Base-by-base conservation (phyloP, 2,329 filamentous ascomycete species). In the Trichoderma gracile region DNA sequence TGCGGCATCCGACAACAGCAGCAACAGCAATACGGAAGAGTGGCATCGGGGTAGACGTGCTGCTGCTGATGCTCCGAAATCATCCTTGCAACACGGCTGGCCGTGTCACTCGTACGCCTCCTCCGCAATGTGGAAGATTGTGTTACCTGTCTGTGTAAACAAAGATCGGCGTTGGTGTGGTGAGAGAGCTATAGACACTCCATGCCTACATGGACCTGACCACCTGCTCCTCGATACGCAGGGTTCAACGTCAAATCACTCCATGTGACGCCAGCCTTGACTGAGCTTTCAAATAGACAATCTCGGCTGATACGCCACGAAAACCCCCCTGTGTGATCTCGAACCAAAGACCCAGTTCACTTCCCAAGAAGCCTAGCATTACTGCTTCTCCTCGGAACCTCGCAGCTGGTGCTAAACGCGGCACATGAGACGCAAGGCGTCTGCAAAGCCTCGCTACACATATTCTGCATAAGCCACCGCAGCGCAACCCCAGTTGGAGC, bases 401-500 rank as follows among this genome's bases (percentile, higher is more conserved):
- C 49, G 14, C 33, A 42, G 52, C 38, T 25, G 56, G 15, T 21
- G 40, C 30, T 15, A 8, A 8, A 49, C n/a, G 17, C 19, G 30
- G 30, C n/a, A 17, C 19, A 19, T 30, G 25, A 45, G 25, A 9
- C 25, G 23, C 12, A 52, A 25, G 27, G 57, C n/a, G 23, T 33
- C 57, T 43, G 57, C 30, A 25, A 30, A 43, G 23, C 42, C 38
- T 60, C 38, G 47, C 38, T 40, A 43, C 49, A 52, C 49, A 52
- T 19, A 33, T 23, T 27, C 30, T 60, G 57, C 57, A 52, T 60
- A 23, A 60, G 57, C 57, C 33, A 60, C 46, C 38, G 57, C 33
- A 59, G 45, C 49, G 47, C 19, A 17, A 30, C 46, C 42, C 45
- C 47, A 49, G 21, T 17, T 42, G 10, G 12, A 27, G 45, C 17